Evolutionary conservation across 495 filamentous ascomycete genomes (phyloP), one percentile per base, ranked within the genome.

Genomic region (Staphylotrichum tortipilum): DNA sequence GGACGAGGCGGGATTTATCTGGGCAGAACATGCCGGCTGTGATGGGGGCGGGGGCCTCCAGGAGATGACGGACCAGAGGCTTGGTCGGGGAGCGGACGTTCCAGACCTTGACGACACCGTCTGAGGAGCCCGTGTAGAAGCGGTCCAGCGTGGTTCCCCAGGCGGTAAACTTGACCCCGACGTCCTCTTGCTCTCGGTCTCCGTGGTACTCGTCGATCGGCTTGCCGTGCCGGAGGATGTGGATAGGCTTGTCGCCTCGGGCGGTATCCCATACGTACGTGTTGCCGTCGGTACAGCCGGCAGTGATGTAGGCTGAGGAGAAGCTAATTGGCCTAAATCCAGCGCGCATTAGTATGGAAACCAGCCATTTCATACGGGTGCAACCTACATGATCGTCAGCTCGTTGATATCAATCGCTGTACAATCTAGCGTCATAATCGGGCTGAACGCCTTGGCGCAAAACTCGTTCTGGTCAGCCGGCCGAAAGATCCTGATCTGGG

Each of bases 51-150:
- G 72, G 59, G 7, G 71, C 60, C 47, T 69, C 64, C 2, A 78
- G 59, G 1, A 80, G 59, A 36, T 90, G 76, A 21, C 76, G 65
- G n/a, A 95, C 72, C 24, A 85, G 74, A 3, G 82, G 74, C 18
- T 76, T 75, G 37, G 72, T 72, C 2, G 41, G 52, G 2, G 68
- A 64, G 17, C 69, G 68, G 18, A 94, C 72, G 60, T 96, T 81
- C 92, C 92, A 98, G 17, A 81, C 76, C 47, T 89, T 95, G 7
- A 98, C 73, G 0, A 84, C 71, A 1, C 92, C 91, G 60, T 98
- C 92, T 0, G 89, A 92, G 3, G 83, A 84, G 3, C 90, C 92
- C n/a, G 86, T 94, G 58, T 90, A 95, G 38, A 96, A 78, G 0
- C 85, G 73, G 42, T 85, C 79, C 5, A 74, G 66, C 0, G 75